A percentile compares a stretch with the other conserved stretches of the same genome.
Evolutionary conservation across 2,329 filamentous ascomycete genomes (phyloP).

Genomic region (Aspergillus intermedius): DNA sequence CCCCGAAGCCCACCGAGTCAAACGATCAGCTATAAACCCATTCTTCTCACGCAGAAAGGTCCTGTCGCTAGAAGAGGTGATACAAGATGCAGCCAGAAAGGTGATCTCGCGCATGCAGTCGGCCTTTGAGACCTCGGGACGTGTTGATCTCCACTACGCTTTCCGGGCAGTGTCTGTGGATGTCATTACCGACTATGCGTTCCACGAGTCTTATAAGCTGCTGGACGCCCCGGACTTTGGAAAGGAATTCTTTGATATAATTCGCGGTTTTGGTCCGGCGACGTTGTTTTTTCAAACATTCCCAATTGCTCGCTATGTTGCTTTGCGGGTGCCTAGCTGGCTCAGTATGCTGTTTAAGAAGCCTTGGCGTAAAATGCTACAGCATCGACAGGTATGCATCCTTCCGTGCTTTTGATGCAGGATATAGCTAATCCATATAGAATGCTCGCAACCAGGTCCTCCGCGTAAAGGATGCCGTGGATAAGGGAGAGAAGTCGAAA

Average conservation of each 20-base stretch:
- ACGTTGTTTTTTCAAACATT: conserved; percentile 20
- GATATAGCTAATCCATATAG: conserved; percentile 1
- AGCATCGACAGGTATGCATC: conserved; percentile 9
- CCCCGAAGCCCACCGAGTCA: conserved; percentile 21
- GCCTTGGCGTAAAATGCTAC: conserved; percentile 11
- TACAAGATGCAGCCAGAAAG: conserved; percentile 17
- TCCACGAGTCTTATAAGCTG: conserved; percentile 15
- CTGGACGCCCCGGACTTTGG: conserved; percentile 16
- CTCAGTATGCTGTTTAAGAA: conserved; percentile 8
- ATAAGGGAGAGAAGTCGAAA: conserved; percentile 10
- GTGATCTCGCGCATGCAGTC: conserved; percentile 16
- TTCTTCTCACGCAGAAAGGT: conserved; percentile 25
- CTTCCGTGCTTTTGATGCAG: not conserved
- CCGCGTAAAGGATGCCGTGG: conserved; percentile 12
- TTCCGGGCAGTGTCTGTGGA: conserved; percentile 23
- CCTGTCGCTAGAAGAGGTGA: conserved; percentile 17
- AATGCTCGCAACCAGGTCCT: conserved; percentile 9
- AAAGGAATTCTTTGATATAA: conserved; percentile 13
- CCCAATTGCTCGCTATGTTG: conserved; percentile 10
- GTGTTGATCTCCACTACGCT: conserved; percentile 16
- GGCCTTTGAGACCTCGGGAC: conserved; percentile 9
- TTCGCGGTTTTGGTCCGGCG: conserved; percentile 13
- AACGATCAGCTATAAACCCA: conserved; percentile 23
- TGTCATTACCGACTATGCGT: conserved; percentile 25
- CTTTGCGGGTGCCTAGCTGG: conserved; percentile 13